Base-by-base conservation (phyloP, 2,329 filamentous ascomycete species). In the Chaetomiaceae sp. region DNA sequence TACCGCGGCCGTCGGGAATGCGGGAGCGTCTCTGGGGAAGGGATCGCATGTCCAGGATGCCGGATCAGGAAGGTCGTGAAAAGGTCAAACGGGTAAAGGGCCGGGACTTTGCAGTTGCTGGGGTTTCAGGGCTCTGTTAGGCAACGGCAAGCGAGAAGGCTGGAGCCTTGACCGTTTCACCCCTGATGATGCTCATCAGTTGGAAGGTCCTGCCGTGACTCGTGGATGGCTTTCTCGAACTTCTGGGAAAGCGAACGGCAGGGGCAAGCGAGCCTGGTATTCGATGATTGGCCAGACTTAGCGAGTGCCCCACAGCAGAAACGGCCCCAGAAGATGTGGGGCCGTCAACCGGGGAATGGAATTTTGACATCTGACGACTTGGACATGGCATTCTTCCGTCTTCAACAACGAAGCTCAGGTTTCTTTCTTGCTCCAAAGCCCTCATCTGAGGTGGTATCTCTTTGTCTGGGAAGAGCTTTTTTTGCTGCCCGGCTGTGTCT, bases 261-360 rank as follows among this genome's bases (percentile, higher is more conserved):
- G 23, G 20, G 55, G 57, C 53, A 69, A 70, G 68, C 68, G 68
- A 70, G 63, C 51, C 63, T 59, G 64, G 40, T 46, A 55, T 57
- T 56, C 59, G 52, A 51, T 69, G 65, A 71, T 71, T 71, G 69
- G 69, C 53, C 56, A 53, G 49, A 39, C 51, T 65, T 68, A 70
- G 68, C 68, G 68, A 70, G 63, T 49, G 36, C 51, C 56, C 33
- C n/a, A n/a, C n/a, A n/a, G n/a, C n/a, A 44, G 55, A 40, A 54
- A 47, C 31, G 36, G 27, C 36, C 15, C 17, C 17, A 12, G 38
- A 48, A 31, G 38, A 22, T 43, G 43, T 48, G 33, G 53, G 46
- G 31, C 45, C 8, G 27, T 39, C 29, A 17, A 43, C 27, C 27
- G 27, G 42, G 40, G 19, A n/a, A n/a, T n/a, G n/a, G n/a, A n/a